Evolutionary conservation across 2,329 filamentous ascomycete species (phyloP), one percentile per base, ranked within the genome.

Genomic region (Fusarium annulatum): DNA sequence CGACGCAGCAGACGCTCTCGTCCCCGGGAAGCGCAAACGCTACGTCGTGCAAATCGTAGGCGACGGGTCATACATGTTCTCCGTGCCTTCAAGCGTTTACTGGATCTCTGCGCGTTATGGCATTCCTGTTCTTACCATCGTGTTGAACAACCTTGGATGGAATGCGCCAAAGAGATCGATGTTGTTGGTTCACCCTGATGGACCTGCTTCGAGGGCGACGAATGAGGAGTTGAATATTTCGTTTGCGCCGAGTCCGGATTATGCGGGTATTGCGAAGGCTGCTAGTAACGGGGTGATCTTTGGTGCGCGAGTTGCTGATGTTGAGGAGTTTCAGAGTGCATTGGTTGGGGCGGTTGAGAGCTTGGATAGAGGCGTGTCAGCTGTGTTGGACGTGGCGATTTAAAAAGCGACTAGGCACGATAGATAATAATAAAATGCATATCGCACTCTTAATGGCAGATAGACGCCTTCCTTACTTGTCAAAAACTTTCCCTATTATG

Each of bases 1-100:
- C 2, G 66, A 64, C 10, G 66, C 57, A 11, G 43, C 58, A 2
- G 64, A 69, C 18, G 26, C 33, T 5, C 28, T 49, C 16, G 0
- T 38, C 7, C 48, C 61, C 6, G 23, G 21, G 0, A 64, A 56
- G 18, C 26, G 33, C 2, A 52, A 64, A 23, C 53, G 64, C 5
- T 67, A 67, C 1, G 66, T 69, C 1, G 64, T 69, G 1, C 66
- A 69, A 0, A 39, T 73, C 15, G 66, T 66, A 3, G 71, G 71
- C 0, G 71, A 73, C 15, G 71, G 71, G 0, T 73, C 66, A 5
- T 73, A 61, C 14, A 61, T 73, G 28, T 73, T 73, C n/a, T 61
- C 61, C 14, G 66, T 67, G 0, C 67, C 63, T 0, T 71, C 62
- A 1, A 68, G 67, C 5, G 71, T 73, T 1, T 73, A 71, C 39